Evolutionary conservation across 257 asterid genomes (phyloP), one percentile per base, ranked within the genome.

Genomic region (Agastache rugosa): DNA sequence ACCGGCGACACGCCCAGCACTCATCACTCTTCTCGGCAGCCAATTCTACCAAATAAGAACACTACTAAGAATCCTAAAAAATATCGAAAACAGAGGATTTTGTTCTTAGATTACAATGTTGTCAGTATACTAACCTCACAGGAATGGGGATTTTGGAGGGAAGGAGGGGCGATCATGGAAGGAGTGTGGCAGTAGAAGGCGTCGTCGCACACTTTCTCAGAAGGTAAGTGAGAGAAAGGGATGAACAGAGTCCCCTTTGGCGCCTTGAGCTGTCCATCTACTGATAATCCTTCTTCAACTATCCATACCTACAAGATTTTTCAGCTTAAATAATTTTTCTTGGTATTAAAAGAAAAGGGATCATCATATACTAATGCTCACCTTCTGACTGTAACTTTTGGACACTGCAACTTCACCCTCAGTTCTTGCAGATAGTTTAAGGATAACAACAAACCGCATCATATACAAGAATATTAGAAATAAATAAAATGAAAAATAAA

Each of bases 1-100:
- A 47, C 97, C 97, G 15, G 93, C 95, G 58, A 85, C 84, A 6
- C 93, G 87, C 79, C 85, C 83, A 6, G 96, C 96, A 45, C 97
- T 90, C 85, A 87, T 73, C 23, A 78, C 92, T 80, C 92, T 81
- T 62, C 97, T 83, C 17, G 93, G 94, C 80, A 90, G 51, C 97
- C 96, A 92, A 60, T 90, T 90, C 97, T 59, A 69, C 20, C 56
- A 25, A 12, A n/a, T 17, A 56, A 0, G 16, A n/a, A 1, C 3
- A 48, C 3, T 14, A 12, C 7, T 47, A 47, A 9, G 2, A 47
- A 14, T 27, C 27, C 23, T 60, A 19, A 62, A 5, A 2, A 48
- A 25, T 0, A 16, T 1, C 53, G 27, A 9, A n/a, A 54, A 37
- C 45, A 6, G 71, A 42, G 59, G 37, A 15, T 4, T 22, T 39